Conservation (phyloP, 2,329 filamentous ascomycete genomes). For the Arachnopeziza araneosa region DNA sequence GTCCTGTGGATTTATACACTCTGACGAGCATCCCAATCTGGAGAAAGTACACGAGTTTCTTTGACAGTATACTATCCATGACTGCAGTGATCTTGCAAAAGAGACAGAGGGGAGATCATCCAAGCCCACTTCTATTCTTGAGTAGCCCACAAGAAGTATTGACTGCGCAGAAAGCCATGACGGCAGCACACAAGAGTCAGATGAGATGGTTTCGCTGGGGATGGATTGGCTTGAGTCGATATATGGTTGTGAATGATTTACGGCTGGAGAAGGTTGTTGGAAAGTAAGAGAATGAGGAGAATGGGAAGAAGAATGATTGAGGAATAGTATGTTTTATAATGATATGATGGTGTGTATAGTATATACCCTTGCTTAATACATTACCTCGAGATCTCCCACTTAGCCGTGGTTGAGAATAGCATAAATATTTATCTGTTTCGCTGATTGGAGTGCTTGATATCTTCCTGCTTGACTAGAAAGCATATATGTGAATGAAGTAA, state of each 20-base stretch:
- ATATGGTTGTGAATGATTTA: conserved; percentile 94
- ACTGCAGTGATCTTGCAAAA: conserved; percentile 43
- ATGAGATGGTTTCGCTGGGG: conserved; percentile 99
- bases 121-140: conserved; percentile 61
- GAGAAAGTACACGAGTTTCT: conserved; percentile 75
- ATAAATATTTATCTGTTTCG: not conserved
- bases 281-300: not conserved
- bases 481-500: too few species aligned
- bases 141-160: conserved; percentile 59
- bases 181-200: conserved; percentile 82
- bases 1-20: conserved; percentile 80
- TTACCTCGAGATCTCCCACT: not conserved
- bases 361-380: not conserved
- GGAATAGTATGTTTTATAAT: not conserved
- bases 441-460: too few species aligned
- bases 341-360: not conserved
- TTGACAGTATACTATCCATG: conserved; percentile 73
- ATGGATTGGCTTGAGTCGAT: conserved; percentile 85
- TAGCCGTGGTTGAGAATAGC: not conserved
- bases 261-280: conserved; percentile 45
- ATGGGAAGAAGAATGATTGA: not conserved
- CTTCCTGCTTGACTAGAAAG: not conserved
- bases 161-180: conserved; percentile 81
- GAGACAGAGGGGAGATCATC: conserved; percentile 41
- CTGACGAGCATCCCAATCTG: conserved; percentile 65